These are phyloP conservation scores for Henckelia pumila DNA, from an alignment of 257 asterid species.

Conservation along the genomic window DNA sequence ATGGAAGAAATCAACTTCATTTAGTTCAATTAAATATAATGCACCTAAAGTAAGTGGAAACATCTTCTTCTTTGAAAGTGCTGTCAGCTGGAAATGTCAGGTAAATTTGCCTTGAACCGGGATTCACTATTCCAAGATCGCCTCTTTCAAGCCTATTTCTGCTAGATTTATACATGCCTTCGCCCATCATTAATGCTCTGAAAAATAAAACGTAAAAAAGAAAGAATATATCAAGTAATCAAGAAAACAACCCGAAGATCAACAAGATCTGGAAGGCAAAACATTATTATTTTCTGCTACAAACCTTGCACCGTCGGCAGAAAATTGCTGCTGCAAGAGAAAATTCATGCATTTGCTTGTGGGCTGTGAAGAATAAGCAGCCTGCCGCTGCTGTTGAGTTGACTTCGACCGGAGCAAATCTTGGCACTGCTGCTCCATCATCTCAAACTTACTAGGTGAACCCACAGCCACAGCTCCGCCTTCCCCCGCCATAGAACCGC, in stretches of 20 bases:
- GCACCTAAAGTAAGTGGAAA: conserved; percentile 63
- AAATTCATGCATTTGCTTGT: conserved; percentile 51
- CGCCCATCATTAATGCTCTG: conserved; percentile 47
- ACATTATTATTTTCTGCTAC: background rate
- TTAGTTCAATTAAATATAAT: background rate
- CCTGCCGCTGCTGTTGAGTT: conserved; percentile 38
- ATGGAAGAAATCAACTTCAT: background rate
- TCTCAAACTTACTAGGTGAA: conserved; percentile 49
- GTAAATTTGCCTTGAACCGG: conserved; percentile 71
- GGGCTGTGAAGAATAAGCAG: conserved; percentile 34
- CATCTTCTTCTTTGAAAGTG: conserved; percentile 69
- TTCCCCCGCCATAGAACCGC: conserved; percentile 24
- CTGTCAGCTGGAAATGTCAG: conserved; percentile 71
- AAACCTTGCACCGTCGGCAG: conserved; percentile 60
- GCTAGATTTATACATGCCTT: conserved; percentile 43
- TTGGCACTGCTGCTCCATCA: conserved; percentile 60
- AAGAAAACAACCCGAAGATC: background rate
- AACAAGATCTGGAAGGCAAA: background rate
- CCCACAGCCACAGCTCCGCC: conserved; percentile 36
- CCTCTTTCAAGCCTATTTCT: conserved; percentile 40
- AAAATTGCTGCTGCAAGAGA: conserved; percentile 48
- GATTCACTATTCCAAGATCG: conserved; percentile 47
- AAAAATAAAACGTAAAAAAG: background rate
- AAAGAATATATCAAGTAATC: background rate
- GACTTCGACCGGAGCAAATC: conserved; percentile 54